These are phyloP conservation scores for Suhomyces chickasaworum DNA, from an alignment of 1,139 yeast genomes.

Conservation along the genomic window DNA sequence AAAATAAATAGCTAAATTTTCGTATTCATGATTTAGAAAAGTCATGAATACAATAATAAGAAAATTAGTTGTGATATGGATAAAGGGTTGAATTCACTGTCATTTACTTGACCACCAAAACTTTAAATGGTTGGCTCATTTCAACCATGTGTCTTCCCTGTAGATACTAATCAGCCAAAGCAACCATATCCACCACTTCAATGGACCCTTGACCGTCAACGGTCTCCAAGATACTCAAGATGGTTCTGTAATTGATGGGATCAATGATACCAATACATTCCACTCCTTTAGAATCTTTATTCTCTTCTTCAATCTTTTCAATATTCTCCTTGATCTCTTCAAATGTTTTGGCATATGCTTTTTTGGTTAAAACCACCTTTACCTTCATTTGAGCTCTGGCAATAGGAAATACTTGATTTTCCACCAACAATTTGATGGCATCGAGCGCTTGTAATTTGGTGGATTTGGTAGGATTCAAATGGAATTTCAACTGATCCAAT, in stretches of 20 bases:
- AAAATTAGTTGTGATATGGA: too few species aligned
- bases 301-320: slow-evolving; percentile 58
- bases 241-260: slow-evolving; percentile 78
- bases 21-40: too few species aligned
- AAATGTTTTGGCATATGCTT: slow-evolving; percentile 50
- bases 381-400: slow-evolving; percentile 94
- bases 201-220: slow-evolving; percentile 63
- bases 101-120: too few species aligned
- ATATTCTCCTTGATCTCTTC: slow-evolving; percentile 51
- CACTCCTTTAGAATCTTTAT: slow-evolving; percentile 50
- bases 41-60: too few species aligned
- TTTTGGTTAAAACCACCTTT: slow-evolving; percentile 53
- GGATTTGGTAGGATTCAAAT: slow-evolving; percentile 73
- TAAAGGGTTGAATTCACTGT: too few species aligned
- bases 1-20: too few species aligned
- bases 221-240: slow-evolving; percentile 64
- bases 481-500: slow-evolving; percentile 75
- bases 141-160: too few species aligned
- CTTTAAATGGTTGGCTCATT: too few species aligned
- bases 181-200: slow-evolving; percentile 92
- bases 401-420: slow-evolving; percentile 84
- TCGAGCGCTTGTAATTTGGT: slow-evolving; percentile 91
- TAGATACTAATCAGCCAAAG: slow-evolving; percentile 23
- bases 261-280: slow-evolving; percentile 77
- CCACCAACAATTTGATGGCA: slow-evolving; percentile 77